Evolutionary conservation across 2,329 filamentous ascomycete genomes (phyloP), one percentile per base, ranked within the genome.

Genomic region (Periconia sp.): DNA sequence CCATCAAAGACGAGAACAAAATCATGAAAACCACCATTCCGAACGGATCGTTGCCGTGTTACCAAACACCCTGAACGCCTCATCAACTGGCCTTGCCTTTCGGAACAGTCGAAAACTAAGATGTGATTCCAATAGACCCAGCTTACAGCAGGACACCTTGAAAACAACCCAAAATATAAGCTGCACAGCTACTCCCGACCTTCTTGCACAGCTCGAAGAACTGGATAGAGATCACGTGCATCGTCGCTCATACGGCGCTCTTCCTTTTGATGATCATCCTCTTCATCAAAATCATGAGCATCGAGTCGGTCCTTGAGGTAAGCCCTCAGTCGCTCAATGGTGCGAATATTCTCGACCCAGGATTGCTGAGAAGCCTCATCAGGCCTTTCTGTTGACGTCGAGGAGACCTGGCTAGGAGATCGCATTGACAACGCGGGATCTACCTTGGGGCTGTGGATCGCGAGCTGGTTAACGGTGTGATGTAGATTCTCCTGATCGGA

Each of bases 341-440:
- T 75, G n/a, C 83, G 79, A 40, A 84, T 81, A 66, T 84, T 84
- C 62, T 84, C 80, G 8, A 85, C 78, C 83, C 82, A 86, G 4
- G 68, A 68, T 51, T 80, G 76, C 48, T 81, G 78, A 8, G 60
- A 63, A 6, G 54, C 53, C 15, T 69, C 66, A 15, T 56, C 55
- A 2, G 55, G 46, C 40, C 64, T 63, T 46, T 69, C 66, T 16
- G 61, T 67, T 12, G 63, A 58, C 13, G 63, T 44, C 22, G 69
- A 67, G 3, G 68, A 71, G 7, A 61, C 59, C 22, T 68, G 58
- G 40, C 68, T 71, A 12, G 70, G 70, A 21, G 68, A 71, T 40
- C 69, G 65, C 42, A 67, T 48, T 9, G 61, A 62, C 22, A 69
- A 52, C 12, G 65, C 65, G 29, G 69, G 70, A 31, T 72, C 69